phyloP scores from a whole-genome alignment of 208 protist species.

The Angomonas desouzai region DNA sequence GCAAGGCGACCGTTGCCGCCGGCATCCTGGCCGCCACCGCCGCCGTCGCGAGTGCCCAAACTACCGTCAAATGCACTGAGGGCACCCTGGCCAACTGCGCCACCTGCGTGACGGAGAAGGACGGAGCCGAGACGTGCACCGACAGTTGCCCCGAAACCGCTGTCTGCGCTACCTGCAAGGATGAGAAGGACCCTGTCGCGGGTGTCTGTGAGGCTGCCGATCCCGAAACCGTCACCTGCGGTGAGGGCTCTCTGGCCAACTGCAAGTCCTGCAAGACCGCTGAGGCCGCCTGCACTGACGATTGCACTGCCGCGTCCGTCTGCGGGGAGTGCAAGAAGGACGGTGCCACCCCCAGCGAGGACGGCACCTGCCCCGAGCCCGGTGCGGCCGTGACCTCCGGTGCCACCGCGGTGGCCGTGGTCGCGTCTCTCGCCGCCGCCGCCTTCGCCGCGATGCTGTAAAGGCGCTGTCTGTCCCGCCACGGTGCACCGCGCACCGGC shows the following conservation, averaged over 20 bases:
- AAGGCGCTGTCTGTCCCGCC: neutral
- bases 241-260: neutral
- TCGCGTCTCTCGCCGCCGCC: neutral
- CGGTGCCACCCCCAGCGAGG: too few relatives aligned
- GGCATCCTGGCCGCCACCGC: neutral
- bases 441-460: constrained; percentile 11
- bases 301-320: neutral
- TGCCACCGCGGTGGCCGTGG: neutral
- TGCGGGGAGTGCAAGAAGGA: too few relatives aligned
- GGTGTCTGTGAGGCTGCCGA: neutral
- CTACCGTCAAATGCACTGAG: neutral
- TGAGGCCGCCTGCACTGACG: neutral
- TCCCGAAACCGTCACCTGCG: neutral
- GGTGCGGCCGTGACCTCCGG: neutral
- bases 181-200: neutral
- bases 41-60: neutral
- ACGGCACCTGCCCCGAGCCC: too few relatives aligned
- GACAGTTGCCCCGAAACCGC: neutral
- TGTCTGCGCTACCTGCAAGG: neutral
- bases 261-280: neutral
- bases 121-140: neutral
- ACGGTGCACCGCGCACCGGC: neutral
- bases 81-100: neutral
- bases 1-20: neutral
- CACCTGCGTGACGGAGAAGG: too few relatives aligned